Conservation (phyloP, 352 stramenopile genomes). For the Pythium aphanidermatum region DNA sequence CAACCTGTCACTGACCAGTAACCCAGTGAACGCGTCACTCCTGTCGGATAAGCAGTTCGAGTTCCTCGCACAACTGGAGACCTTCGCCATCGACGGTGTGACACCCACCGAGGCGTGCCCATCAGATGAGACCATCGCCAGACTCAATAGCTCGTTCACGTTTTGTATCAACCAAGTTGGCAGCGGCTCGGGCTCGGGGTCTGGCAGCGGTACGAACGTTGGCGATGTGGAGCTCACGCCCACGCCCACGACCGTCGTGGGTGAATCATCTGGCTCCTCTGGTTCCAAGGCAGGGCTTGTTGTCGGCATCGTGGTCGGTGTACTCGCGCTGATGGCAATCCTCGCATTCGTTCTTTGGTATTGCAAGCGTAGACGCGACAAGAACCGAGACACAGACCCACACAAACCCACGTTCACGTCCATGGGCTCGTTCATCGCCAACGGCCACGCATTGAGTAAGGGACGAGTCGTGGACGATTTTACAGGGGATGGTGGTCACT, state of each 20-base stretch:
- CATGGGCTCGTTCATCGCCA: slow-evolving; percentile 10
- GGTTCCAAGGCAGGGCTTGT: slow-evolving; percentile 13
- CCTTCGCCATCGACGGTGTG: slow-evolving; percentile 44
- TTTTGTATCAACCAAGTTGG: slow-evolving; percentile 35
- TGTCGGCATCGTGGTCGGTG: slow-evolving; percentile 14
- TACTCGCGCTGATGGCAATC: slow-evolving; percentile 11
- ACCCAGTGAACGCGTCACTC: slow-evolving; percentile 47
- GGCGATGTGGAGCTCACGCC: not conserved
- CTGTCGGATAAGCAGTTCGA: slow-evolving; percentile 42
- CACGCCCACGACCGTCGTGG: not conserved
- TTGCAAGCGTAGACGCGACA: slow-evolving; percentile 6
- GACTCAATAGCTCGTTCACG: slow-evolving; percentile 47
- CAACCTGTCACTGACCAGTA: slow-evolving; percentile 33
- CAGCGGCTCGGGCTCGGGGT: slow-evolving; percentile 9
- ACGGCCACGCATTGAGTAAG: slow-evolving; percentile 1
- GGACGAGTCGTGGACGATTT: slow-evolving; percentile 9
- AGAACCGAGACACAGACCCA: slow-evolving; percentile 8
- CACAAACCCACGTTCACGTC: slow-evolving; percentile 22
- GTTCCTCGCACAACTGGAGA: slow-evolving; percentile 43
- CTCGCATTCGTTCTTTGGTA: slow-evolving; percentile 11
- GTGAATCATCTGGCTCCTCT: not conserved
- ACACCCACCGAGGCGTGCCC: slow-evolving; percentile 52
- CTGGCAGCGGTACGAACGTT: not conserved
- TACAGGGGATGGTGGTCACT: slow-evolving; percentile 3
- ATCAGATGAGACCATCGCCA: slow-evolving; percentile 27